These are phyloP conservation scores for Zizania latifolia DNA, from an alignment of 176 grass and related monocot genomes.

Conservation along the genomic window DNA sequence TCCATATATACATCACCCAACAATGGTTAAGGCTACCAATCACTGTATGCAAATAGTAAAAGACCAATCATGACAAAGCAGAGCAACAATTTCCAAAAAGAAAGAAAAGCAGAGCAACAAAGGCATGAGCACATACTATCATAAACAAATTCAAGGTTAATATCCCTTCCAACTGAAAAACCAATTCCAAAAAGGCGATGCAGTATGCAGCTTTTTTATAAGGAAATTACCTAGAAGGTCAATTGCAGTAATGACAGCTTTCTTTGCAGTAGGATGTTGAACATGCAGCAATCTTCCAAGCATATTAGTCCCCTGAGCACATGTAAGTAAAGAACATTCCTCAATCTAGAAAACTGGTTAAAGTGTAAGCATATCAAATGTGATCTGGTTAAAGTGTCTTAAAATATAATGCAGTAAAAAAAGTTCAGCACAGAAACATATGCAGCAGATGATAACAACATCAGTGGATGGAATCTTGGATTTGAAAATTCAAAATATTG, in stretches of 20 bases:
- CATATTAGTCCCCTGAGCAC: constrained; percentile 88
- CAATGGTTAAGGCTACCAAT: not conserved
- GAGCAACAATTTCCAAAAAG: not conserved
- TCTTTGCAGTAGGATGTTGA: constrained; percentile 95
- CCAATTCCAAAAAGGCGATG: not conserved
- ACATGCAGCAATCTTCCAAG: constrained; percentile 92
- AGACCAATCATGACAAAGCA: constrained; percentile 4
- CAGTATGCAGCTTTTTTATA: not conserved
- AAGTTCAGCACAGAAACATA: not conserved
- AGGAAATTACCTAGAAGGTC: constrained; percentile 78
- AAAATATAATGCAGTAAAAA: not conserved
- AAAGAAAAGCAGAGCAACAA: not conserved
- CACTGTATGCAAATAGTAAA: constrained; percentile 9
- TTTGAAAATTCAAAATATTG: not conserved
- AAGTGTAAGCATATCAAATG: not conserved
- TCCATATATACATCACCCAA: not conserved
- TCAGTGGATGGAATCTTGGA: not conserved
- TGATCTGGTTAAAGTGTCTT: not conserved
- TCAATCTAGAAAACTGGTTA: constrained; percentile 22
- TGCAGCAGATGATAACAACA: not conserved
- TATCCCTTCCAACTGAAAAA: not conserved
- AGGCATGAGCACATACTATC: not conserved
- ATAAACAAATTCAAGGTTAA: not conserved
- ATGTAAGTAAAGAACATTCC: not conserved
- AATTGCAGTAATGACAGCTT: constrained; percentile 98